Percentiles rank a stretch among this genome's conserved stretches.
Evolutionary conservation across 1,284 basidiomycete species (phyloP).

Genomic region (Leccinum proliferum): DNA sequence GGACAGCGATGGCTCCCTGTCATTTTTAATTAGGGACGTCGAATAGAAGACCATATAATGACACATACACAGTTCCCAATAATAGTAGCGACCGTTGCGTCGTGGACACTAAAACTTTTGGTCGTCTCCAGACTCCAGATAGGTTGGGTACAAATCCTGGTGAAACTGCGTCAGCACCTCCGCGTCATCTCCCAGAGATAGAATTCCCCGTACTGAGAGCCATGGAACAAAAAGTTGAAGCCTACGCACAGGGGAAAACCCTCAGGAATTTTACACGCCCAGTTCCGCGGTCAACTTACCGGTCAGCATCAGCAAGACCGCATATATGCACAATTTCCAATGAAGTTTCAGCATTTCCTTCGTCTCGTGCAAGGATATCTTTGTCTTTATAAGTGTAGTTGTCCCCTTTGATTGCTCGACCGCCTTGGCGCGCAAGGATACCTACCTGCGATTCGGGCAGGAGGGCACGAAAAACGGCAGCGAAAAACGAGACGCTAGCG

Average conservation of each 20-base stretch:
- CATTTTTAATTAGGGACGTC: constrained; percentile 12
- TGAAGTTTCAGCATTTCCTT: constrained; percentile 76
- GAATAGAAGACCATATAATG: neutral
- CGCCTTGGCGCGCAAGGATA: constrained; percentile 53
- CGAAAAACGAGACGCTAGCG: constrained; percentile 63
- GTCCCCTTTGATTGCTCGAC: constrained; percentile 38
- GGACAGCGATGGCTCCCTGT: constrained; percentile 61
- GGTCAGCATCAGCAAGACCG: constrained; percentile 67
- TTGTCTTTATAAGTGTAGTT: constrained; percentile 52
- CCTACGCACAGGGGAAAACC: constrained; percentile 34
- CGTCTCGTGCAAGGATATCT: constrained; percentile 69
- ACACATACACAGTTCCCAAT: constrained; percentile 76
- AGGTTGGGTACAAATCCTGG: constrained; percentile 76
- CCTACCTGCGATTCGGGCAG: constrained; percentile 84
- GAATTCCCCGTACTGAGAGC: constrained; percentile 52
- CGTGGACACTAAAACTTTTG: constrained; percentile 52
- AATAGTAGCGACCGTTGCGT: constrained; percentile 84
- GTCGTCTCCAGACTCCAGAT: constrained; percentile 59
- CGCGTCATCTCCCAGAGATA: neutral
- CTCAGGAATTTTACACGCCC: neutral
- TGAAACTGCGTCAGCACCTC: neutral
- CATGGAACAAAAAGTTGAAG: constrained; percentile 93
- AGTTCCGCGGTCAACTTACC: constrained; percentile 38
- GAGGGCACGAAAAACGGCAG: constrained; percentile 64
- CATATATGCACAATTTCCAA: constrained; percentile 86